These are phyloP conservation scores for Trametes punicea DNA, from an alignment of 768 basidiomycete genomes.

Conservation along the genomic window DNA sequence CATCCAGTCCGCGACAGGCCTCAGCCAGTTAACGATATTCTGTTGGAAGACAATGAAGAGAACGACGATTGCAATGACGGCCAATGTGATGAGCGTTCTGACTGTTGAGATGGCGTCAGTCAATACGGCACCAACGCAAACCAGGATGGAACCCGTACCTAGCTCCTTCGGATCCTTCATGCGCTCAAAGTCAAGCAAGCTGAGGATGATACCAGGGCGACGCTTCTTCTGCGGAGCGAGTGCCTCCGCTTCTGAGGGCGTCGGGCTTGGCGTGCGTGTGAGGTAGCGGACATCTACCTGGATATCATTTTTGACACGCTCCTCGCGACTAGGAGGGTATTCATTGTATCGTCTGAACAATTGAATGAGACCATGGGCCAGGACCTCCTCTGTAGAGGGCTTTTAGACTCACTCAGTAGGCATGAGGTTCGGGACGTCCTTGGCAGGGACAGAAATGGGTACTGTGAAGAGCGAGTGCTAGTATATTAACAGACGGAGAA, in stretches of 20 bases:
- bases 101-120: constrained; percentile 18
- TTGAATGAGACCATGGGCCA: no score
- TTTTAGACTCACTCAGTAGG: no score
- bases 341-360: neutral
- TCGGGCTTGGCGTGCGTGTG: neutral
- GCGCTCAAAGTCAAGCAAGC: neutral
- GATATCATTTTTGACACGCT: constrained; percentile 1
- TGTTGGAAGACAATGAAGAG: constrained; percentile 43
- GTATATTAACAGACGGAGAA: no score
- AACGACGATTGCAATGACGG: constrained; percentile 33
- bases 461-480: no score
- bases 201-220: neutral
- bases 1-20: constrained; percentile 61
- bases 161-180: constrained; percentile 2
- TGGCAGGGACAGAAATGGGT: no score
- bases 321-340: neutral
- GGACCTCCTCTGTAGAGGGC: no score
- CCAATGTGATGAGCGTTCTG: constrained; percentile 25
- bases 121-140: neutral
- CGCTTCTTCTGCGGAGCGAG: neutral
- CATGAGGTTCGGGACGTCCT: no score
- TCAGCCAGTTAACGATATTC: constrained; percentile 64
- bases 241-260: neutral
- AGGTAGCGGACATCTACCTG: constrained; percentile 6
- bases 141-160: neutral